These are phyloP conservation scores for Curvularia hawaiiensis DNA, from an alignment of 2,329 filamentous ascomycete genomes.

Conservation along the genomic window DNA sequence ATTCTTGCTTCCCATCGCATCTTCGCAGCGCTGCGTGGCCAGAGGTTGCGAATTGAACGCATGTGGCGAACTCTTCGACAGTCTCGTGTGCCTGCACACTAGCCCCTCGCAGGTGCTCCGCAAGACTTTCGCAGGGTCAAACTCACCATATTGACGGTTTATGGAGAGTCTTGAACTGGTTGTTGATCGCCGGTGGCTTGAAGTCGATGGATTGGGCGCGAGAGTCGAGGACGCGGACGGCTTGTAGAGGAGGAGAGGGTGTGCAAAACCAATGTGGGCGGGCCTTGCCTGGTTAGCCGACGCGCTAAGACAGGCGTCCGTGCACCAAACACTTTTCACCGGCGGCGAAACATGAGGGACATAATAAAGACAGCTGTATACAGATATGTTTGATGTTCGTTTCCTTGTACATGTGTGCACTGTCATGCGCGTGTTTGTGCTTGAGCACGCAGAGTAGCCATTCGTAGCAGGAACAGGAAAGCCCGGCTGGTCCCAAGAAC, in stretches of 20 bases:
- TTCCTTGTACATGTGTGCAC: background rate
- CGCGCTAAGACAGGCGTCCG: slow-evolving; percentile 1
- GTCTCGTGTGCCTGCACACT: slow-evolving; percentile 41
- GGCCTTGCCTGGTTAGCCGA: slow-evolving; percentile 5
- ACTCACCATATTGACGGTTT: slow-evolving; percentile 50
- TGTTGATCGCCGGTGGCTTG: slow-evolving; percentile 36
- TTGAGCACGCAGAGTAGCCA: background rate
- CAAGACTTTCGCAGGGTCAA: slow-evolving; percentile 16
- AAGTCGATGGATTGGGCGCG: slow-evolving; percentile 44
- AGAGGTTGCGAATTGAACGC: slow-evolving; percentile 30
- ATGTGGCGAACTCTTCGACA: slow-evolving; percentile 36
- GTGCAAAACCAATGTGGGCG: slow-evolving; percentile 5
- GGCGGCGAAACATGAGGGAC: background rate
- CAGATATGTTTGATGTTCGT: background rate
- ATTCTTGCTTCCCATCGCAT: slow-evolving; percentile 19
- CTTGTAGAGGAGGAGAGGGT: slow-evolving; percentile 25
- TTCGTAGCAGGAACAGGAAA: background rate
- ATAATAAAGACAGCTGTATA: background rate
- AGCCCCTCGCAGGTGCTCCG: slow-evolving; percentile 12
- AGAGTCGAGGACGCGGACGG: slow-evolving; percentile 42
- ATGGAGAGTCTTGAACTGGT: slow-evolving; percentile 36
- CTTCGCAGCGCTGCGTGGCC: slow-evolving; percentile 18
- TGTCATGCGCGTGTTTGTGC: background rate
- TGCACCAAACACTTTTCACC: slow-evolving; percentile 1
- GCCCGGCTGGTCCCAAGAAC: background rate